Conservation (phyloP, 116 monocot species). For the Iris pallida region DNA sequence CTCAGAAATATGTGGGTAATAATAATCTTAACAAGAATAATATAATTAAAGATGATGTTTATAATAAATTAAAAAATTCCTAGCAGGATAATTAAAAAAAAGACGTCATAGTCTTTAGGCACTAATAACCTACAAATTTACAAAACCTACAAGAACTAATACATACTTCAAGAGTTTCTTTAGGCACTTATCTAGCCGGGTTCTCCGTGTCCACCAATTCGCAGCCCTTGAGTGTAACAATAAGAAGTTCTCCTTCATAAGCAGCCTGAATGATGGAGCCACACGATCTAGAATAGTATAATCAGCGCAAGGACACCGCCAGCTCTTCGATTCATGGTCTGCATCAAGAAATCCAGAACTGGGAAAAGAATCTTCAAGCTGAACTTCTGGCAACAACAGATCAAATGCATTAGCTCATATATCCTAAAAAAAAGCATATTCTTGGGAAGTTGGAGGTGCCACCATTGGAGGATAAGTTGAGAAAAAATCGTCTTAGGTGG, state of each 20-base stretch:
- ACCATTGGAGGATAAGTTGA: neutral
- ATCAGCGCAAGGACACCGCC: slow-evolving; percentile 86
- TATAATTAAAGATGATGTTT: too few relatives aligned
- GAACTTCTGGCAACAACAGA: slow-evolving; percentile 22
- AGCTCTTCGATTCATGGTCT: slow-evolving; percentile 9
- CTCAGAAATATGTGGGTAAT: too few relatives aligned
- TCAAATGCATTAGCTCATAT: too few relatives aligned
- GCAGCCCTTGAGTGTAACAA: slow-evolving; percentile 20
- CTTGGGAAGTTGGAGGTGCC: too few relatives aligned
- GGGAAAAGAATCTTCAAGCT: slow-evolving; percentile 8
- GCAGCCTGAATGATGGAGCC: slow-evolving; percentile 51
- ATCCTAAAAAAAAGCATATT: neutral
- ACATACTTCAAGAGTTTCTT: slow-evolving; percentile 53
- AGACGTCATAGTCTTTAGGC: neutral
- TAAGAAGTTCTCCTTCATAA: slow-evolving; percentile 60
- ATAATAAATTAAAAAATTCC: too few relatives aligned
- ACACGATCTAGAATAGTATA: slow-evolving; percentile 56
- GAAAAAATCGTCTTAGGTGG: neutral
- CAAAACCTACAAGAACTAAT: neutral
- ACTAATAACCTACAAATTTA: neutral
- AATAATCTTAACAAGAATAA: too few relatives aligned
- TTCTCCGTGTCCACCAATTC: slow-evolving; percentile 69
- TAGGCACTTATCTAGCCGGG: slow-evolving; percentile 47
- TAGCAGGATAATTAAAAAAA: neutral
- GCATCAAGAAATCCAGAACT: slow-evolving; percentile 2